These are phyloP conservation scores for Lipomyces oligophaga DNA, from an alignment of 805 yeast genomes.

Conservation along the genomic window DNA sequence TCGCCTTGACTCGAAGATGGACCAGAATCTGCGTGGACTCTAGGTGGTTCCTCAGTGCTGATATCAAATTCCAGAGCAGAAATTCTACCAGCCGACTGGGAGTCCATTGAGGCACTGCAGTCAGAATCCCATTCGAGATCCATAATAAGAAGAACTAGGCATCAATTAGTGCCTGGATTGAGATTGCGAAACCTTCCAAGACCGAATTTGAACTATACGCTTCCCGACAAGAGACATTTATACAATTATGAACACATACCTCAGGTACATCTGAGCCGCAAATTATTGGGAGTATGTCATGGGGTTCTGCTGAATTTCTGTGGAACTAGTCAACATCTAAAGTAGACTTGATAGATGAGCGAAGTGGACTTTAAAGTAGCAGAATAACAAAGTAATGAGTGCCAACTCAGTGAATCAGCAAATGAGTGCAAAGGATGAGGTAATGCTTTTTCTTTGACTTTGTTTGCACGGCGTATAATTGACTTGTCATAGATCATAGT, in stretches of 20 bases:
- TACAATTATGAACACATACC: no score
- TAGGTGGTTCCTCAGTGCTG: background rate
- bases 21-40: background rate
- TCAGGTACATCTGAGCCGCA: no score
- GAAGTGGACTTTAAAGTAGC: no score
- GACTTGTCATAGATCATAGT: constrained; percentile 5
- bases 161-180: no score
- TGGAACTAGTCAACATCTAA: no score
- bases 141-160: constrained; percentile 4
- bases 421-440: background rate
- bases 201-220: no score
- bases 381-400: constrained; percentile 17
- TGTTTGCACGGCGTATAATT: background rate
- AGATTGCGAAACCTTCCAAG: no score
- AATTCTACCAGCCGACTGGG: background rate
- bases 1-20: constrained; percentile 3
- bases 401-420: background rate
- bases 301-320: no score
- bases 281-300: no score
- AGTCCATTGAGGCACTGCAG: background rate
- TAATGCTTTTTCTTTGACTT: background rate
- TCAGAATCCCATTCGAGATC: background rate
- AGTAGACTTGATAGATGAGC: no score
- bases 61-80: constrained; percentile 6
- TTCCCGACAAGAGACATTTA: no score